Percentiles rank a stretch among this genome's conserved stretches.
Evolutionary conservation across 2,329 filamentous ascomycete genomes (phyloP).

Genomic region (Monosporascus ibericus): DNA sequence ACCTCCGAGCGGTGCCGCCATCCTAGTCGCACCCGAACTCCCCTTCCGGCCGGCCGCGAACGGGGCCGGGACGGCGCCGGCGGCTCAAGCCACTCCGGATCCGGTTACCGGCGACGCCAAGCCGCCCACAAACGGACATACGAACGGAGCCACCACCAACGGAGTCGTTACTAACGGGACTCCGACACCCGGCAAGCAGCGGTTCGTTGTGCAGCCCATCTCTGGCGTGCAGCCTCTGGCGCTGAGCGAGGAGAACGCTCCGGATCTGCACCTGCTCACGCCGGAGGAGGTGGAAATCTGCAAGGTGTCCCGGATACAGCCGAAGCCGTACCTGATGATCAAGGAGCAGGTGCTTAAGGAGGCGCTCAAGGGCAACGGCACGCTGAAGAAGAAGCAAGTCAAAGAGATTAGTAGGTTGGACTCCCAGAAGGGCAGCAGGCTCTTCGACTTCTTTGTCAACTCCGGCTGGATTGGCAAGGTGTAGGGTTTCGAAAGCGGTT

Average conservation of each 20-base stretch:
- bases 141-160: slow-evolving; percentile 24
- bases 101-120: slow-evolving; percentile 46
- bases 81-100: slow-evolving; percentile 18
- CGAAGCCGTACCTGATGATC: slow-evolving; percentile 91
- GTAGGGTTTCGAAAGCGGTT: slow-evolving; percentile 29
- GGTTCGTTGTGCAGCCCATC: slow-evolving; percentile 49
- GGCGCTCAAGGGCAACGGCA: slow-evolving; percentile 80
- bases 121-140: slow-evolving; percentile 45
- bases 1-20: slow-evolving; percentile 66
- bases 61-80: slow-evolving; percentile 16
- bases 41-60: slow-evolving; percentile 49
- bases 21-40: slow-evolving; percentile 74
- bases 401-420: slow-evolving; percentile 82
- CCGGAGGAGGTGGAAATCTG: slow-evolving; percentile 83
- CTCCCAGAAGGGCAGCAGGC: slow-evolving; percentile 72
- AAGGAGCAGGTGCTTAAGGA: slow-evolving; percentile 92
- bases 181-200: slow-evolving; percentile 40
- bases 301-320: slow-evolving; percentile 74
- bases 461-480: slow-evolving; percentile 88
- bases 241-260: slow-evolving; percentile 67
- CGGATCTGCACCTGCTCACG: slow-evolving; percentile 80
- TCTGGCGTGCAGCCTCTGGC: slow-evolving; percentile 58
- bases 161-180: slow-evolving; percentile 34
- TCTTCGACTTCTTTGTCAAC: slow-evolving; percentile 94
- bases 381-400: slow-evolving; percentile 88